Conservation (phyloP, 495 filamentous ascomycete genomes). For the Daldinia childiae region DNA sequence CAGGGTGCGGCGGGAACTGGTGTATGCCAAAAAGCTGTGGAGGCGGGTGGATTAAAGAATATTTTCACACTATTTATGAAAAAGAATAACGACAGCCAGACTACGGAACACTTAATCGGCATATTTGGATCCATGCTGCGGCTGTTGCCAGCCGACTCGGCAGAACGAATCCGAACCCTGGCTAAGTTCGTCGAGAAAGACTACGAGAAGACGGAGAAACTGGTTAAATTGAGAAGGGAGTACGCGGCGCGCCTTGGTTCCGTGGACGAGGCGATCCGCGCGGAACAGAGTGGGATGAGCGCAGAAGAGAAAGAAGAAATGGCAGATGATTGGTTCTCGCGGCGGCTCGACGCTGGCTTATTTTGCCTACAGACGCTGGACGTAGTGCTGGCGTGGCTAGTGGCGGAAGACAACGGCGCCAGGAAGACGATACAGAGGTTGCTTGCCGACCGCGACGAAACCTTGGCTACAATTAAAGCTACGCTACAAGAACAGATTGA, state of each 20-base stretch:
- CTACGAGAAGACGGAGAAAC: conserved; percentile 80
- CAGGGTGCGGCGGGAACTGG: conserved; percentile 60
- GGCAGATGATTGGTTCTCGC: conserved; percentile 76
- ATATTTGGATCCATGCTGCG: conserved; percentile 89
- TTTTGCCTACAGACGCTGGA: conserved; percentile 89
- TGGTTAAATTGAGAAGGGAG: conserved; percentile 75
- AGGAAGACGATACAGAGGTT: conserved; percentile 69
- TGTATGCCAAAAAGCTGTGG: conserved; percentile 80
- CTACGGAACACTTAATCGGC: conserved; percentile 85
- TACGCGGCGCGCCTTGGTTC: conserved; percentile 71
- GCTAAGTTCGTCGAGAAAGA: conserved; percentile 97
- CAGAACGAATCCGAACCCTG: conserved; percentile 80
- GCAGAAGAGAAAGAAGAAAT: conserved; percentile 70
- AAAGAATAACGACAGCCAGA: conserved; percentile 74
- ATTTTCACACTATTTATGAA: conserved; percentile 92
- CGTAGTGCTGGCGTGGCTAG: conserved; percentile 88
- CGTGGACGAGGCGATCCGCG: conserved; percentile 73
- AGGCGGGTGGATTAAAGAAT: conserved; percentile 84
- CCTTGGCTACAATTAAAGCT: conserved; percentile 64
- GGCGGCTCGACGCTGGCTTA: conserved; percentile 85
- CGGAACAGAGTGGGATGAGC: conserved; percentile 59
- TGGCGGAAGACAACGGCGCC: conserved; percentile 89
- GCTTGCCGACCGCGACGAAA: conserved; percentile 74
- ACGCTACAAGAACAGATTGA: conserved; percentile 78
- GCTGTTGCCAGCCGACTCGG: conserved; percentile 77